Conservation (phyloP, 2,329 filamentous ascomycete genomes). For the Calonectria pseudoturangicola region DNA sequence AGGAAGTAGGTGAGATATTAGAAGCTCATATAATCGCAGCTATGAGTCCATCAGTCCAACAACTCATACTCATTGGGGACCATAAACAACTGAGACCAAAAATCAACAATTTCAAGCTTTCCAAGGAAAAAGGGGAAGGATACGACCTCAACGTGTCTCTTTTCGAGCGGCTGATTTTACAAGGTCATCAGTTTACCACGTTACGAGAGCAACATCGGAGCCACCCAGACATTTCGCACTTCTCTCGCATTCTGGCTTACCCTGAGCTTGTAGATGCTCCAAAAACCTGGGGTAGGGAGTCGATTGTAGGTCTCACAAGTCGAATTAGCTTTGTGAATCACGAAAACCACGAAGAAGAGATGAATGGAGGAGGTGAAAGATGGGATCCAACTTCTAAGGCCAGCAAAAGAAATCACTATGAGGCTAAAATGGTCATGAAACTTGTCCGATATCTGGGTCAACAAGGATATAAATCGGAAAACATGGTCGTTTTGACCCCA, state of each 20-base stretch:
- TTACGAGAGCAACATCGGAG: conserved; percentile 80
- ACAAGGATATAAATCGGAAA: conserved; percentile 79
- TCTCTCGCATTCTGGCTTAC: conserved; percentile 77
- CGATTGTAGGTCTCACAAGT: conserved; percentile 73
- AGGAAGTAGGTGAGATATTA: conserved; percentile 84
- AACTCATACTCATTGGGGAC: conserved; percentile 83
- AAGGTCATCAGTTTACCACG: conserved; percentile 71
- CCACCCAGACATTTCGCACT: conserved; percentile 78
- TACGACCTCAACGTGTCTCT: conserved; percentile 81
- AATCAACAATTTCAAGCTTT: conserved; percentile 75
- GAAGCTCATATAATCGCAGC: conserved; percentile 79
- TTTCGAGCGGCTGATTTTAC: conserved; percentile 79
- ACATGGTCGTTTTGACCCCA: conserved; percentile 82
- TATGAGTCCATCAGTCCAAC: conserved; percentile 72
- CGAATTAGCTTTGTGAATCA: conserved; percentile 82
- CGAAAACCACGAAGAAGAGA: conserved; percentile 68
- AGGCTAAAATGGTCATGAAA: conserved; percentile 79
- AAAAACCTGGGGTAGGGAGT: conserved; percentile 66
- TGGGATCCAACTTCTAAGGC: conserved; percentile 68
- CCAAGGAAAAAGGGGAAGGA: conserved; percentile 77
- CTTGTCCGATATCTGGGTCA: conserved; percentile 81
- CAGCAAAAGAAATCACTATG: conserved; percentile 77
- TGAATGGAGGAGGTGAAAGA: conserved; percentile 65
- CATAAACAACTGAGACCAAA: conserved; percentile 84
- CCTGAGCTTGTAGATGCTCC: conserved; percentile 74